These are phyloP conservation scores for Ensete ventricosum DNA, from an alignment of 176 grass and related monocot genomes.

Conservation along the genomic window DNA sequence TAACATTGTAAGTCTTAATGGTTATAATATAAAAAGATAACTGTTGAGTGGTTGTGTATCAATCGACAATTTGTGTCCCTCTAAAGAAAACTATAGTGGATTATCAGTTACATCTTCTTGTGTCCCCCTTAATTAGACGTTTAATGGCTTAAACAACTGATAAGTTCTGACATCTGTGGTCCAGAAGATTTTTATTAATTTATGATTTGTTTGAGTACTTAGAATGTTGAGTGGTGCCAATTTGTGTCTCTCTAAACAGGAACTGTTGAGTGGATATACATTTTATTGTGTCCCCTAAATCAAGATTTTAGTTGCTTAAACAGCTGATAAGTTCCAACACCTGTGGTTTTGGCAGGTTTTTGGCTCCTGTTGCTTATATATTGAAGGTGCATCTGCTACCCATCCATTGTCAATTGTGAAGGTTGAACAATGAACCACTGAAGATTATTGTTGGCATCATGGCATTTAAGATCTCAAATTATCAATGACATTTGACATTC, in stretches of 20 bases:
- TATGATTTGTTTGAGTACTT: too few relatives aligned
- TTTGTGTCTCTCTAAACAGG: too few relatives aligned
- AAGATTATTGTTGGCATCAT: slow-evolving; percentile 3
- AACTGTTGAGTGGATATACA: too few relatives aligned
- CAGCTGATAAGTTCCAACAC: not conserved
- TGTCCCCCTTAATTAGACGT: too few relatives aligned
- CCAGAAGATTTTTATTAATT: too few relatives aligned
- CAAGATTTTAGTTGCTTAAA: not conserved
- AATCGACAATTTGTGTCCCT: too few relatives aligned
- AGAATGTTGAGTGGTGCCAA: too few relatives aligned
- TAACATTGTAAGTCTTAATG: slow-evolving; percentile 47
- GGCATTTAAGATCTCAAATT: not conserved
- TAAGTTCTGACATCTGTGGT: too few relatives aligned
- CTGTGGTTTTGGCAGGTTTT: slow-evolving; percentile 32
- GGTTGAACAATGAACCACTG: slow-evolving; percentile 31
- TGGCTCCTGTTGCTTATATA: slow-evolving; percentile 58
- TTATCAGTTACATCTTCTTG: too few relatives aligned
- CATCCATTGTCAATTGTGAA: slow-evolving; percentile 73
- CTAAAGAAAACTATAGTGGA: too few relatives aligned
- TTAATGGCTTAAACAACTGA: too few relatives aligned
- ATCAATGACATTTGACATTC: not conserved
- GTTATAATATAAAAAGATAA: not conserved
- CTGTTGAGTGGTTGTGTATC: too few relatives aligned
- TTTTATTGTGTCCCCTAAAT: not conserved
- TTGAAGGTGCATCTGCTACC: slow-evolving; percentile 70